Conservation (phyloP, 2,329 filamentous ascomycete genomes). For the Talaromyces sp. region DNA sequence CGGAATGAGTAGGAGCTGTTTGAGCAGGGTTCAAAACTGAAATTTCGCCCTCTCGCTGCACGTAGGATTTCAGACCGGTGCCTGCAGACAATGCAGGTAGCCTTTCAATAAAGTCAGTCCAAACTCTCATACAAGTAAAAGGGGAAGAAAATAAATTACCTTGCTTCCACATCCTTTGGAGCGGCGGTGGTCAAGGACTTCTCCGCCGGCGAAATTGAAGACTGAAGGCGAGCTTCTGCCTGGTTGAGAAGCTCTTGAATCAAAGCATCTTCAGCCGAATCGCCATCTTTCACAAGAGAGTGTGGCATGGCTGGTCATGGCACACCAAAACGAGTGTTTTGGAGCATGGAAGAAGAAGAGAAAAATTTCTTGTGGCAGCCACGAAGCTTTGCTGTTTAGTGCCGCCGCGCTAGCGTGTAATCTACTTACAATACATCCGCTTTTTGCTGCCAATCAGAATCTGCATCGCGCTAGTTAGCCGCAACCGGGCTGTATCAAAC, state of each 20-base stretch:
- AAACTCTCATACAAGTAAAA: background rate
- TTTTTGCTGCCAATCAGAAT: background rate
- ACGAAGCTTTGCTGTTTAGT: background rate
- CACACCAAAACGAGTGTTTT: background rate
- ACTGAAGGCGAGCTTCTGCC: slow-evolving; percentile 55
- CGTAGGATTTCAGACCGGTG: slow-evolving; percentile 48
- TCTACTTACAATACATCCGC: background rate
- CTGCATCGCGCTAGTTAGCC: background rate
- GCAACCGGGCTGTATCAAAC: background rate
- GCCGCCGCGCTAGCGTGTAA: background rate
- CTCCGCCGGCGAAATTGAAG: slow-evolving; percentile 17
- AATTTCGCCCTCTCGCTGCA: slow-evolving; percentile 49
- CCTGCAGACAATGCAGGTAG: slow-evolving; percentile 49
- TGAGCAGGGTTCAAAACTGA: slow-evolving; percentile 50
- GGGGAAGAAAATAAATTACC: background rate
- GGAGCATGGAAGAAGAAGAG: background rate
- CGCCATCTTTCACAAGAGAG: background rate
- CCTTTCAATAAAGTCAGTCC: slow-evolving; percentile 21
- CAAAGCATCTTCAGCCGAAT: slow-evolving; percentile 48
- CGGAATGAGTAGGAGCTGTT: slow-evolving; percentile 34
- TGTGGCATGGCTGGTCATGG: slow-evolving; percentile 4
- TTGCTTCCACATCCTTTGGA: background rate
- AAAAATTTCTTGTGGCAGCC: background rate
- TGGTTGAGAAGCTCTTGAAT: slow-evolving; percentile 59
- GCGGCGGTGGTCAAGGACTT: slow-evolving; percentile 13